These are phyloP conservation scores for Yarrowia porcina DNA, from an alignment of 805 yeast genomes.

Conservation along the genomic window DNA sequence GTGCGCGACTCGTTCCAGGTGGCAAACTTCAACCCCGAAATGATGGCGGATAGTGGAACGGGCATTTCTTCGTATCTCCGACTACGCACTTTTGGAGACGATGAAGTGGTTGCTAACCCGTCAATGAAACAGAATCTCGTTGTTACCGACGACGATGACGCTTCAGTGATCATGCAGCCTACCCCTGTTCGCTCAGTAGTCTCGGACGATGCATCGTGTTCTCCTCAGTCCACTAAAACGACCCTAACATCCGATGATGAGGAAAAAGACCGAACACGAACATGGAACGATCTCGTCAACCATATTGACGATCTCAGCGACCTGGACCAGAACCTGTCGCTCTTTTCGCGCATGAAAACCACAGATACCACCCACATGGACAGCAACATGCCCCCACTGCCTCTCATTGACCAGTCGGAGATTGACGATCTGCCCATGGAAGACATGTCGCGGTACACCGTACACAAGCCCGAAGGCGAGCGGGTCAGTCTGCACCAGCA, in stretches of 20 bases:
- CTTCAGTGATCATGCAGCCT: background rate
- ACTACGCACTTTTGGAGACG: constrained; percentile 7
- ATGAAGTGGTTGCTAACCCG: background rate
- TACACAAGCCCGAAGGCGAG: background rate
- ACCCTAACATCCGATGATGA: constrained; percentile 9
- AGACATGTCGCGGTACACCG: constrained; percentile 3
- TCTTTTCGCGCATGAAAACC: constrained; percentile 17
- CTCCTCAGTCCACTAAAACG: constrained; percentile 14
- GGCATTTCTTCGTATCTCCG: constrained; percentile 7
- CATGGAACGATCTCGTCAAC: constrained; percentile 21
- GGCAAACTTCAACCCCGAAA: constrained; percentile 11
- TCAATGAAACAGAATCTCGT: background rate
- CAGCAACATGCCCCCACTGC: background rate
- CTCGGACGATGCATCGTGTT: constrained; percentile 3
- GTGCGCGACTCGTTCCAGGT: constrained; percentile 19
- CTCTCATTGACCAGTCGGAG: constrained; percentile 24
- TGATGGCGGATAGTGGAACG: constrained; percentile 1
- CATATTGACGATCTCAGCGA: constrained; percentile 18
- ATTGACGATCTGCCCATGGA: constrained; percentile 26
- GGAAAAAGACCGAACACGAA: background rate
- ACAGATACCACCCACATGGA: constrained; percentile 13
- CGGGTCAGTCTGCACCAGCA: constrained; percentile 19
- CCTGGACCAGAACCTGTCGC: background rate
- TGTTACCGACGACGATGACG: background rate
- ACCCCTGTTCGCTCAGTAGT: background rate